Conservation (phyloP, 2,329 filamentous ascomycete genomes). For the Diaporthe ampelina region DNA sequence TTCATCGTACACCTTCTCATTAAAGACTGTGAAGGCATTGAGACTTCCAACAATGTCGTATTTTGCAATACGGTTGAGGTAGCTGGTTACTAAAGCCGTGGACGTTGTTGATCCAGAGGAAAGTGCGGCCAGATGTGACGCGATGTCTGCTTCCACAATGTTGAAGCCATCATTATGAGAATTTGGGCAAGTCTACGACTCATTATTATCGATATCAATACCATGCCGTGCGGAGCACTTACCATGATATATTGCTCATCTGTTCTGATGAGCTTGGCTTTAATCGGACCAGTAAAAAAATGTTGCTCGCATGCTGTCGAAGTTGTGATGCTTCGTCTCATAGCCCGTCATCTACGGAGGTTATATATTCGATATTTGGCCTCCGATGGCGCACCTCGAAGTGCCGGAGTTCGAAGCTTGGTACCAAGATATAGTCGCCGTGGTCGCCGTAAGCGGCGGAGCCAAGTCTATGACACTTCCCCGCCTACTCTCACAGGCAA, state of each 20-base stretch:
- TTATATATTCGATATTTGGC: background rate
- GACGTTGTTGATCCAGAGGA: conserved; percentile 55
- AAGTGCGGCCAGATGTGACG: conserved; percentile 59
- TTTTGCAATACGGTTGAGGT: conserved; percentile 61
- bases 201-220: background rate
- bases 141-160: conserved; percentile 61
- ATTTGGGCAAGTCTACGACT: background rate
- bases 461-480: no score
- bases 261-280: background rate
- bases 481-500: no score
- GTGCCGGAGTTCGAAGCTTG: background rate
- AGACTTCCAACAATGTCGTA: conserved; percentile 60
- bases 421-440: no score
- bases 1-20: conserved; percentile 59
- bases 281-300: background rate
- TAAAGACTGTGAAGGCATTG: conserved; percentile 64
- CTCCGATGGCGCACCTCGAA: background rate
- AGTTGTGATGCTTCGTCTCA: background rate
- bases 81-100: conserved; percentile 60
- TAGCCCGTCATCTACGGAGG: background rate
- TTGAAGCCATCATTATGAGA: background rate
- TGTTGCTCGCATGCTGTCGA: background rate
- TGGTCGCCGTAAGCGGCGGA: no score
- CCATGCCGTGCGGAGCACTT: background rate
- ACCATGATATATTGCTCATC: background rate